These are phyloP conservation scores for Ascochyta rabiei DNA, from an alignment of 2,329 filamentous ascomycete species.

Conservation along the genomic window DNA sequence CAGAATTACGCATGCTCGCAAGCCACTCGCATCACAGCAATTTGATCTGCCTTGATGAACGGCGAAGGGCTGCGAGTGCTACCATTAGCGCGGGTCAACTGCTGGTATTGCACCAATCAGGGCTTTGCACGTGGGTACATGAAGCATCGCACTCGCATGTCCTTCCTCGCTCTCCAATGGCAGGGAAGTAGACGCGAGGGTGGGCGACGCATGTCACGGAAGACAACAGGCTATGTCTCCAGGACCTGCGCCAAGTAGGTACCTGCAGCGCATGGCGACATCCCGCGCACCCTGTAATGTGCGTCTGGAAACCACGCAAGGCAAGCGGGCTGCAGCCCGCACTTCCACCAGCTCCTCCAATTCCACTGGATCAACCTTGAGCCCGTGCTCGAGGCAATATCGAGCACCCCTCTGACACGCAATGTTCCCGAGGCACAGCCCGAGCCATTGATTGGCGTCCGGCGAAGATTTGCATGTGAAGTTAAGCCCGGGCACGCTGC, in stretches of 20 bases:
- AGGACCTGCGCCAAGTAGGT: constrained; percentile 6
- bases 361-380: constrained; percentile 6
- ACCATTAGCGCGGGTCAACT: neutral
- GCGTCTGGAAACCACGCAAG: constrained; percentile 1
- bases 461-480: constrained; percentile 15
- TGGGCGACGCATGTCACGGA: constrained; percentile 1
- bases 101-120: constrained; percentile 8
- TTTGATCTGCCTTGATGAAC: neutral
- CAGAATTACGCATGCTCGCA: constrained; percentile 3
- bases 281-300: constrained; percentile 5
- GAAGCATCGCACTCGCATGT: constrained; percentile 1
- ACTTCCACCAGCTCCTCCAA: constrained; percentile 4
- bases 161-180: neutral
- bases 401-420: constrained; percentile 6
- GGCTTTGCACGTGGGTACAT: constrained; percentile 6
- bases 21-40: constrained; percentile 11
- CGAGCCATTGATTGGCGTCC: neutral
- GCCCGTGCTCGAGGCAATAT: constrained; percentile 8
- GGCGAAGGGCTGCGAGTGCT: neutral
- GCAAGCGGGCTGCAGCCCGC: constrained; percentile 1
- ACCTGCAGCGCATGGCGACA: constrained; percentile 8
- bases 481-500: neutral
- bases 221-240: neutral
- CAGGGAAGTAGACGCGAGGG: neutral
- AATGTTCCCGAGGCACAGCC: constrained; percentile 10